phyloP scores from a whole-genome alignment of 805 yeast genomes.

The Suhomyces vadensis region DNA sequence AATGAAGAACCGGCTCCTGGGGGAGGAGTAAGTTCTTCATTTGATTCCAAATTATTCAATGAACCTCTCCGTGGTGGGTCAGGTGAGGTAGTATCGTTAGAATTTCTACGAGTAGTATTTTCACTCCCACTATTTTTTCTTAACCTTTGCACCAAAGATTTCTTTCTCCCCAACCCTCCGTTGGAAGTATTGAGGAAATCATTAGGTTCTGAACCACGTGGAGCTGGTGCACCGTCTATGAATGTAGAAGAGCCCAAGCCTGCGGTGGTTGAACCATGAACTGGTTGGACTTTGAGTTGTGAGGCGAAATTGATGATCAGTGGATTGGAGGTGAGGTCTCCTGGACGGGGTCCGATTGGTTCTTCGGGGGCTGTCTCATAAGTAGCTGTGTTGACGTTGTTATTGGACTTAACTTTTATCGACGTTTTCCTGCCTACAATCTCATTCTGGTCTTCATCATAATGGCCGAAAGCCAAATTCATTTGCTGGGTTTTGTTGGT shows the following conservation, averaged over 20 bases:
- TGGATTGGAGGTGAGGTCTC: slow-evolving; percentile 34
- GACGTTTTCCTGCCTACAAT: slow-evolving; percentile 31
- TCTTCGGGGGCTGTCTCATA: slow-evolving; percentile 12
- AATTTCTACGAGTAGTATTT: slow-evolving; percentile 30
- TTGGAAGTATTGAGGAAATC: slow-evolving; percentile 23
- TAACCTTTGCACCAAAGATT: slow-evolving; percentile 74
- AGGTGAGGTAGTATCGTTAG: slow-evolving; percentile 22
- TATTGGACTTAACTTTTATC: slow-evolving; percentile 7
- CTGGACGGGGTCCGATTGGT: slow-evolving; percentile 40
- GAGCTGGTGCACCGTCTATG: slow-evolving; percentile 94
- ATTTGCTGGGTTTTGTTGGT: slow-evolving; percentile 52
- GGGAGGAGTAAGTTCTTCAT: slow-evolving; percentile 13
- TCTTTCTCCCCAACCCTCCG: slow-evolving; percentile 70
- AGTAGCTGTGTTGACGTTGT: slow-evolving; percentile 2
- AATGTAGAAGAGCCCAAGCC: slow-evolving; percentile 94
- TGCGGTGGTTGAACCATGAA: slow-evolving; percentile 83
- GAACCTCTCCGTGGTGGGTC: slow-evolving; percentile 17
- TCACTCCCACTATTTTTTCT: slow-evolving; percentile 41
- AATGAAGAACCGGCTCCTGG: slow-evolving; percentile 42
- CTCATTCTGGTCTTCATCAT: slow-evolving; percentile 48
- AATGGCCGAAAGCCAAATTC: slow-evolving; percentile 75
- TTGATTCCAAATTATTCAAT: slow-evolving; percentile 10
- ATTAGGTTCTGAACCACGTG: slow-evolving; percentile 37
- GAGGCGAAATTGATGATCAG: slow-evolving; percentile 70
- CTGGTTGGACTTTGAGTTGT: slow-evolving; percentile 61